Base-by-base conservation (phyloP, 768 basidiomycete genomes). In the Boletus subcaerulescens region DNA sequence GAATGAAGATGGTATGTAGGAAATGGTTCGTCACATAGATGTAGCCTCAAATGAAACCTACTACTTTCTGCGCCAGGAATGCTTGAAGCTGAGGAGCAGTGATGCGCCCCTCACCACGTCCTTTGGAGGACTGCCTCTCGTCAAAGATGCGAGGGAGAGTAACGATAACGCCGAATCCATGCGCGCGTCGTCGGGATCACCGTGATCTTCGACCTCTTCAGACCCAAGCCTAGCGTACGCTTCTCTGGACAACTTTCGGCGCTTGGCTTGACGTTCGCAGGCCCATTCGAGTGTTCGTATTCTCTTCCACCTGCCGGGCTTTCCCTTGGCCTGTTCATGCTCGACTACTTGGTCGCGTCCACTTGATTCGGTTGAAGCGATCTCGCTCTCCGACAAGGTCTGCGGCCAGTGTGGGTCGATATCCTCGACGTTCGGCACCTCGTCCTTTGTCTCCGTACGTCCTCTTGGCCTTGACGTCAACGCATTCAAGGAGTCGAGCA, bases 261-360 rank as follows among this genome's bases (percentile, higher is more conserved):
- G 76, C 53, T 75, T 76, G 17, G 71, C 58, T 20, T 71, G 69
- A 43, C 67, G 72, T 24, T 76, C 71, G 56, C 77, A 78, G 14
- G 77, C 77, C 77, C 76, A 78, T 57, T 78, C 77, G 13, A 79
- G 71, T 3, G 72, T 74, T 46, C 68, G 69, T 47, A 64, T 55
- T 22, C 60, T 61, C 58, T 67, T 70, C 40, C 55, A 54, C 43
- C 10, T 57, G 38, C 45, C 4, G 8, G 42, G 8, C 18, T 46
- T 60, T 8, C 13, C 57, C 45, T 55, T 57, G 54, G 38, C 26
- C 47, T 50, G 52, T 29, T 57, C 65, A 11, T 51, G 49, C 20
- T 57, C 57, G 29, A 22, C 24, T 6, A 3, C 40, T 6, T 47
- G 32, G 33, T 56, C 53, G 40, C 24, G 17, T 22, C 2, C 31